phyloP scores from a whole-genome alignment of 371 early-diverging fungal species.

The Chytridium lagenaria region DNA sequence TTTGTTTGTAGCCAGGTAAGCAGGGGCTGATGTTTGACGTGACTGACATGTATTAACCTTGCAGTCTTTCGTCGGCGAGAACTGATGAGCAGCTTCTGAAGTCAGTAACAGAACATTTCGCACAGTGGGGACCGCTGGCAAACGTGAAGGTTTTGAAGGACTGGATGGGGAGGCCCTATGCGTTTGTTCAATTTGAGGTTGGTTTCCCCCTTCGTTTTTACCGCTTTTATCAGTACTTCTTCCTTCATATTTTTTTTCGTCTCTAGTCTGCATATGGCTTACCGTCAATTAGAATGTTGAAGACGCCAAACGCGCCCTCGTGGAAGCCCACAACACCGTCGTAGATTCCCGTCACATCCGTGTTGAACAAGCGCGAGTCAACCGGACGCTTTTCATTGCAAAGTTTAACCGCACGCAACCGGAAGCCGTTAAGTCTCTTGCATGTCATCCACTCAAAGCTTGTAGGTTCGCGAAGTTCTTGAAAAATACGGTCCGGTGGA shows the following conservation, averaged over 20 bases:
- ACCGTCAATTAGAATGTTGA: conserved; percentile 37
- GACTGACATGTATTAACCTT: background rate
- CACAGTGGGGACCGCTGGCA: conserved; percentile 69
- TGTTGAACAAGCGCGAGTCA: conserved; percentile 84
- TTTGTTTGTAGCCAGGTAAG: conserved; percentile 66
- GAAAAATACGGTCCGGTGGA: conserved; percentile 72
- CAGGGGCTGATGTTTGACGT: background rate
- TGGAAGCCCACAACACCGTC: conserved; percentile 71
- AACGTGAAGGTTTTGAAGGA: conserved; percentile 83
- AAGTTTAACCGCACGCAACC: conserved; percentile 42
- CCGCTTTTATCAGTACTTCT: background rate
- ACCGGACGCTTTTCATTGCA: conserved; percentile 76
- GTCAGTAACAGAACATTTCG: conserved; percentile 70
- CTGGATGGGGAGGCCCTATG: conserved; percentile 80
- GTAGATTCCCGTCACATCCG: conserved; percentile 78
- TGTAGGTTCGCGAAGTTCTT: conserved; percentile 47
- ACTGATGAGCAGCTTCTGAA: conserved; percentile 66
- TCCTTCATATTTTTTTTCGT: background rate
- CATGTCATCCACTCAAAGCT: conserved; percentile 18
- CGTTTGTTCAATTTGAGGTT: conserved; percentile 84
- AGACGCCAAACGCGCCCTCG: conserved; percentile 70
- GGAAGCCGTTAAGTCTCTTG: conserved; percentile 12
- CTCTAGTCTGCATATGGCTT: background rate
- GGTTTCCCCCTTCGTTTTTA: background rate
- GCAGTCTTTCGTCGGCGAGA: conserved; percentile 66